Evolutionary conservation across 140 eudicot genomes (phyloP).

Genomic region (Flaveria floridana): DNA sequence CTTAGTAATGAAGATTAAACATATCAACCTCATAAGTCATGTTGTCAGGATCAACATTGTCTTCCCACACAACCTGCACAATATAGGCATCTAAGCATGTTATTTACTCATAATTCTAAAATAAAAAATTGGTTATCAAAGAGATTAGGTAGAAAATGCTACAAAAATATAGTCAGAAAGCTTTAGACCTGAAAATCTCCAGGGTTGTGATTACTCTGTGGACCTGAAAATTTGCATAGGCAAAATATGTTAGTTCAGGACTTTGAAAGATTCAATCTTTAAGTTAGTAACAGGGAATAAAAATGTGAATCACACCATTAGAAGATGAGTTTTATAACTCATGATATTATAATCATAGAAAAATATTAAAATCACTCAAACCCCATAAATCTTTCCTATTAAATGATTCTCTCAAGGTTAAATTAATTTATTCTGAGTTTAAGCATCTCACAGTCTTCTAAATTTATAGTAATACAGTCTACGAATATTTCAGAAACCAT

Average conservation of each 20-base stretch:
- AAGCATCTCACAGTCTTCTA: background rate
- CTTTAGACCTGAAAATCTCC: conserved; percentile 71
- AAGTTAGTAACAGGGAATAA: background rate
- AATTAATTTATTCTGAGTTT: background rate
- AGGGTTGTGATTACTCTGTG: conserved; percentile 56
- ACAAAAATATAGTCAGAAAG: conserved; percentile 13
- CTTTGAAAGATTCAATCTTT: background rate
- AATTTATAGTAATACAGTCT: background rate
- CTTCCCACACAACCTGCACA: conserved; percentile 85
- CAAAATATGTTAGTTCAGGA: conserved; percentile 3
- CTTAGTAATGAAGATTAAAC: background rate
- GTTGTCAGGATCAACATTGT: conserved; percentile 77
- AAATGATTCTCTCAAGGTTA: background rate
- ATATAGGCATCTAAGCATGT: conserved; percentile 21
- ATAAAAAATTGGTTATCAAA: conserved; percentile 23
- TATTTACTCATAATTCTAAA: conserved; percentile 10
- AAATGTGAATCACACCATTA: background rate
- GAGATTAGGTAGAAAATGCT: background rate
- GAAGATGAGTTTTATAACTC: too few species aligned
- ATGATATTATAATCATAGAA: too few species aligned
- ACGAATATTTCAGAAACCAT: background rate
- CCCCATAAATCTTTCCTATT: background rate
- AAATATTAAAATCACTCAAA: too few species aligned
- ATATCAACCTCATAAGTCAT: conserved; percentile 90
- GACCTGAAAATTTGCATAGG: conserved; percentile 53